These are phyloP conservation scores for Diversispora epigaea DNA, from an alignment of 192 early-diverging fungal species.

Conservation along the genomic window DNA sequence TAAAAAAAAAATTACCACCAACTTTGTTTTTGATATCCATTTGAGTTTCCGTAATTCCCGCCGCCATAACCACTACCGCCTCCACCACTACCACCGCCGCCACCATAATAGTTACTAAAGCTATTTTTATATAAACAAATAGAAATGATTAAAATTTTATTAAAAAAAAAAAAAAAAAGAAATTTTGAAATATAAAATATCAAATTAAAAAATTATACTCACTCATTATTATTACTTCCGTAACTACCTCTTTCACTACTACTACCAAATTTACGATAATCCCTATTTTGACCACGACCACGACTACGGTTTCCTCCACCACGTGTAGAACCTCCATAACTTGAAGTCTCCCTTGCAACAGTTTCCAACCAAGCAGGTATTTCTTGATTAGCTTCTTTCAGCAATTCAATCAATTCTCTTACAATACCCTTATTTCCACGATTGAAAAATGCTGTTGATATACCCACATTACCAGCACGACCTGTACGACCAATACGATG, in stretches of 20 bases:
- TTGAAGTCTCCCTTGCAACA: slow-evolving; percentile 61
- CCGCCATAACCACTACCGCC: slow-evolving; percentile 18
- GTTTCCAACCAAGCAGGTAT: slow-evolving; percentile 79
- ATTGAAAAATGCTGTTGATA: slow-evolving; percentile 95
- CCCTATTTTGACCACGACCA: slow-evolving; percentile 39
- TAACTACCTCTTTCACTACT: slow-evolving; percentile 44
- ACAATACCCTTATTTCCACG: slow-evolving; percentile 80
- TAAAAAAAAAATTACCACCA: slow-evolving; percentile 33
- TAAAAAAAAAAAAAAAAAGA: not conserved
- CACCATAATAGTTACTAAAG: slow-evolving; percentile 33
- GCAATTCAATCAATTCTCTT: slow-evolving; percentile 80
- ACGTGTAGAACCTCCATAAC: slow-evolving; percentile 45
- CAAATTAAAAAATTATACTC: slow-evolving; percentile 2
- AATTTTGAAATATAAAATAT: not conserved
- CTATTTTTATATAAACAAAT: not conserved
- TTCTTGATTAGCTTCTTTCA: slow-evolving; percentile 94
- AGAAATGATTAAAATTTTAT: not conserved
- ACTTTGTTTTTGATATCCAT: slow-evolving; percentile 31
- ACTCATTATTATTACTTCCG: slow-evolving; percentile 43
- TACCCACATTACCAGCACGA: slow-evolving; percentile 92
- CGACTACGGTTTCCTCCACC: slow-evolving; percentile 62
- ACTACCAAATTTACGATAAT: slow-evolving; percentile 44
- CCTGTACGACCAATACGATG: slow-evolving; percentile 98
- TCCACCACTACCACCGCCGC: slow-evolving; percentile 13
- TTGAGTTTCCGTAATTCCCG: slow-evolving; percentile 25